A percentile compares a stretch with the other conserved stretches of the same genome.
Evolutionary conservation across 768 basidiomycete genomes (phyloP).

Genomic region (Daedaleopsis nitida): DNA sequence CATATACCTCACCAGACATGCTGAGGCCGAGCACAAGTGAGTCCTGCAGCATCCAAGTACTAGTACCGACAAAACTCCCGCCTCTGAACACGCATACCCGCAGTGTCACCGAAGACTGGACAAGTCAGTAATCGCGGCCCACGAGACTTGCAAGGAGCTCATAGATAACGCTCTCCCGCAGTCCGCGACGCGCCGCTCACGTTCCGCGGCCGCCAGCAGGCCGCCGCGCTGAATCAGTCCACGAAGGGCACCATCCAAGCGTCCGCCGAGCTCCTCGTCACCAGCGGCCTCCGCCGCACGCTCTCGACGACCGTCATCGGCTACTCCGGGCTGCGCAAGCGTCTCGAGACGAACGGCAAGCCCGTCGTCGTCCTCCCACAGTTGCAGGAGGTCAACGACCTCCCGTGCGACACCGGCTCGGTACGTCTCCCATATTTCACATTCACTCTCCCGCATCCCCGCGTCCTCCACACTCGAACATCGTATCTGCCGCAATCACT

Average conservation of each 20-base stretch:
- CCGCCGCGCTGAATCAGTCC: constrained; percentile 23
- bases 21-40: constrained; percentile 33
- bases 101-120: constrained; percentile 29
- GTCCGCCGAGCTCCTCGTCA: constrained; percentile 29
- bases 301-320: constrained; percentile 30
- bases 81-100: too few species aligned
- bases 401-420: constrained; percentile 31
- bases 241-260: constrained; percentile 28
- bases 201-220: constrained; percentile 27
- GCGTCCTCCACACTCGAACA: not conserved
- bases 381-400: constrained; percentile 32
- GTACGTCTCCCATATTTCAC: constrained; percentile 15
- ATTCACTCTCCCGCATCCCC: not conserved
- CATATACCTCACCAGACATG: constrained; percentile 32
- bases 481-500: too few species aligned
- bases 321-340: constrained; percentile 24
- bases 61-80: too few species aligned
- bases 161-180: constrained; percentile 2
- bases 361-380: constrained; percentile 28
- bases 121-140: constrained; percentile 16
- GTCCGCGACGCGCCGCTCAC: constrained; percentile 32
- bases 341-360: constrained; percentile 28
- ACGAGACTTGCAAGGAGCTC: not conserved
- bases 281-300: constrained; percentile 28
- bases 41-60: too few species aligned